Evolutionary conservation across 2,329 filamentous ascomycete genomes (phyloP), one percentile per base, ranked within the genome.

Genomic region (Ophidiomyces ophidiicola): DNA sequence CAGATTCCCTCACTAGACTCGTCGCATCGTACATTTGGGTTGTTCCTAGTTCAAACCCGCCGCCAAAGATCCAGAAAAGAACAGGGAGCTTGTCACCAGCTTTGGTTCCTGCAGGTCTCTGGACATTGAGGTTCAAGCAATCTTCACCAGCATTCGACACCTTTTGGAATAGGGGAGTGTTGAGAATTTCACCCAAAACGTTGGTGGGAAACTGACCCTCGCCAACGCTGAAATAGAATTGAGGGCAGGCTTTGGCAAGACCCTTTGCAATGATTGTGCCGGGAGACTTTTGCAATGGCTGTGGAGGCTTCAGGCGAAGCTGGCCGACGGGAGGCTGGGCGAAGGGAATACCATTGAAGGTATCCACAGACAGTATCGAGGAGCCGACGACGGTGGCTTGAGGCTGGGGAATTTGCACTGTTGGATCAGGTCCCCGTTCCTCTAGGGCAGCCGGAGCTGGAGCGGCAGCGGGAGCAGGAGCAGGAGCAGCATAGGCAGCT

Each of bases 301-400:
- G 69, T 1, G 83, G 83, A 5, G 80, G 78, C 52, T 72, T 78
- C 23, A 90, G 69, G 11, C 83, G 76, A 17, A 84, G 63, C 2
- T 66, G 55, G 0, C 78, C 80, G 0, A 72, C 67, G 0, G 82
- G 82, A 1, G 80, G 70, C 45, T 82, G 66, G 2, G 82, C 81
- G 52, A 77, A 90, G 2, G 82, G 82, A 41, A 90, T 83, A 15
- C 78, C 81, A 40, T 71, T 75, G 62, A 83, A 87, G 18, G 67
- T 72, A 42, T 88, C 82, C 14, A 84, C 68, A 18, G 59, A 58
- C 2, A 54, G 50, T 2, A 57, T 52, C 43, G 48, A 59, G 40
- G 23, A 47, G 18, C 75, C 76, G 30, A 70, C 54, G 24, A 82
- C 60, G 3, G 70, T 78, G 25, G 73, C 76, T 30, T 48, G 12